Evolutionary conservation across 495 filamentous ascomycete species (phyloP), one percentile per base, ranked within the genome.

Genomic region (Penicillium taxi): DNA sequence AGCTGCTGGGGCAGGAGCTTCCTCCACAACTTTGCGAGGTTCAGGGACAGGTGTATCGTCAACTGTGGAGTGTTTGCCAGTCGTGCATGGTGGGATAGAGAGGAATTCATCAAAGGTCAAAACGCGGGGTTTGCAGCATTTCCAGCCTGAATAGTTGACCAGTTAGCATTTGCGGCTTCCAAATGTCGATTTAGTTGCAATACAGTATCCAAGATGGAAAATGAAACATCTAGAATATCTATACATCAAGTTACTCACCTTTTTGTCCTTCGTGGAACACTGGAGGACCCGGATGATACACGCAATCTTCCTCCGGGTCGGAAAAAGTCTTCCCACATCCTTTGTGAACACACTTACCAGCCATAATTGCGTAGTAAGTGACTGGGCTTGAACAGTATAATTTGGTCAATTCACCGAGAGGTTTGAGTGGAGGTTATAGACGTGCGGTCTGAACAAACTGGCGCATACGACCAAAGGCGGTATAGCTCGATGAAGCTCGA

Each of bases 41-140:
- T 78, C 61, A 0, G 53, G 47, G 4, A 61, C 60, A 14, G 79
- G 81, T 7, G 77, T 82, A 36, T 84, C 81, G 41, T 84, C 88
- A 40, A 90, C 80, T 3, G 82, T 86, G 36, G 85, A 90, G 67
- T 99, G 91, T 46, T 81, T 91, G 50, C 91, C 91, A 12, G 80
- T 85, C 14, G 93, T 95, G 71, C 91, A 99, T 15, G 93, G 89
- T 19, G 86, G 75, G 47, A 99, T 96, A 32, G 73, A 59, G 52
- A 96, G 84, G 70, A 99, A 99, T 66, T 99, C 91, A 63, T 99
- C 93, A 53, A 99, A 99, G 33, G 90, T 96, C 47, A 99, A 74
- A 46, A 96, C 87, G 61, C 93, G 83, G 39, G 89, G 84, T 69
- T 96, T 99, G 74, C 91, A 99, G 68, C 91, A 99, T 70, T 94